A percentile compares a stretch with the other conserved stretches of the same genome.
These are phyloP conservation scores for Lepidopterella palustris DNA, from an alignment of 495 filamentous ascomycete genomes.

Conservation along the genomic window DNA sequence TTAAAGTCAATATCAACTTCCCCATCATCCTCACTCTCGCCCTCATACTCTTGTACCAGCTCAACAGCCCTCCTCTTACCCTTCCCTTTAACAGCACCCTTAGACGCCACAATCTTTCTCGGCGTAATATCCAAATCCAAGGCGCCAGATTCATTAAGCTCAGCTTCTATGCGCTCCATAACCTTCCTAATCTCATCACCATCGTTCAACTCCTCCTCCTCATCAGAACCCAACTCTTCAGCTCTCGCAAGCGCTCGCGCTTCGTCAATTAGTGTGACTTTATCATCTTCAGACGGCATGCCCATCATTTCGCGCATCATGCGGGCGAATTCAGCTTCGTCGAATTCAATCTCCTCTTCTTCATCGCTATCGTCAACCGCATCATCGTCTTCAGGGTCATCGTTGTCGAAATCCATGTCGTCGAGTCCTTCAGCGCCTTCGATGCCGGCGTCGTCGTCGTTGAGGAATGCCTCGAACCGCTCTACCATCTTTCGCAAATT, in stretches of 20 bases:
- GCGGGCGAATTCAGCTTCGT: slow-evolving; percentile 72
- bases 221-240: slow-evolving; percentile 5
- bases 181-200: slow-evolving; percentile 64
- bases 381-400: slow-evolving; percentile 41
- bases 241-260: slow-evolving; percentile 19
- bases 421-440: slow-evolving; percentile 71
- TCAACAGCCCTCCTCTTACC: slow-evolving; percentile 26
- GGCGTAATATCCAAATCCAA: slow-evolving; percentile 52
- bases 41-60: slow-evolving; percentile 6
- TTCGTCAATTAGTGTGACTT: slow-evolving; percentile 30
- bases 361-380: slow-evolving; percentile 49
- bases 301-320: slow-evolving; percentile 98
- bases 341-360: slow-evolving; percentile 70
- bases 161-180: slow-evolving; percentile 71
- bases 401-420: slow-evolving; percentile 62
- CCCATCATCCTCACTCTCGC: slow-evolving; percentile 36
- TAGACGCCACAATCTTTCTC: not conserved
- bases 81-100: slow-evolving; percentile 22
- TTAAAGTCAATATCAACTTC: slow-evolving; percentile 69
- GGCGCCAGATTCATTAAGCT: slow-evolving; percentile 71
- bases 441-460: slow-evolving; percentile 71
- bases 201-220: slow-evolving; percentile 45
- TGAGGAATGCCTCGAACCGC: slow-evolving; percentile 85
- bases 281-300: slow-evolving; percentile 43
- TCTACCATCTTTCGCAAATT: slow-evolving; percentile 85